Conservation (phyloP, 2,329 filamentous ascomycete genomes). For the Cryphonectria carpinicola region DNA sequence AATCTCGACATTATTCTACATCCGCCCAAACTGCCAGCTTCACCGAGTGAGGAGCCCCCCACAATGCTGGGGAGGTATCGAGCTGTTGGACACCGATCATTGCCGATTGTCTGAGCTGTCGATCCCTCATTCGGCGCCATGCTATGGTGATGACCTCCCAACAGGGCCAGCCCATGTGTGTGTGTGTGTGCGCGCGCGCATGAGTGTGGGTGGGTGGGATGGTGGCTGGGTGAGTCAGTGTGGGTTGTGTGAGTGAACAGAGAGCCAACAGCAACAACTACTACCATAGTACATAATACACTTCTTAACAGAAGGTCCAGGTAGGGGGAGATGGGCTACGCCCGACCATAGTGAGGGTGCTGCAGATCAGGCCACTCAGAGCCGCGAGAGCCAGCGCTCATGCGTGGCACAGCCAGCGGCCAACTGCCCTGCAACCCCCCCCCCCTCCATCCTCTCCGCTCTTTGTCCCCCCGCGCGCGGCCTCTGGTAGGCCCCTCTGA, state of each 20-base stretch:
- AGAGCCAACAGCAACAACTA: constrained; percentile 6
- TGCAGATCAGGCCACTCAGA: constrained; percentile 24
- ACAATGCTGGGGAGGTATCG: background rate
- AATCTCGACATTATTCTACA: constrained; percentile 1
- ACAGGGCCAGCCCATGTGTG: background rate
- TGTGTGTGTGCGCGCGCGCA: background rate
- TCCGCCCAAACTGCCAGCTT: background rate
- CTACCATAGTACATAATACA: background rate
- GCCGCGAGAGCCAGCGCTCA: constrained; percentile 1
- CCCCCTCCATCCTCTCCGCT: background rate
- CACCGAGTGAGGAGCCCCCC: background rate
- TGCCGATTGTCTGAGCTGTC: constrained; percentile 16
- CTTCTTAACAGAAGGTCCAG: background rate
- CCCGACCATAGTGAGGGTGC: constrained; percentile 16
- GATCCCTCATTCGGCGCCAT: constrained; percentile 7
- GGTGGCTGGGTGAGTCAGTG: background rate
- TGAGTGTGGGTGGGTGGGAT: background rate
- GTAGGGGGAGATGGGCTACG: background rate
- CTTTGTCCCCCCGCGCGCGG: background rate
- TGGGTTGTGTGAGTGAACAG: constrained; percentile 16
- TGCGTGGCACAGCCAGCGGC: constrained; percentile 27
- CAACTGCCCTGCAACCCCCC: constrained; percentile 8
- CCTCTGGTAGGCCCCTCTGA: no score
- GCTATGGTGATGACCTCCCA: background rate
- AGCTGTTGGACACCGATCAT: constrained; percentile 1